phyloP scores from a whole-genome alignment of 2,329 filamentous ascomycete species.

The Penicillium sp. region DNA sequence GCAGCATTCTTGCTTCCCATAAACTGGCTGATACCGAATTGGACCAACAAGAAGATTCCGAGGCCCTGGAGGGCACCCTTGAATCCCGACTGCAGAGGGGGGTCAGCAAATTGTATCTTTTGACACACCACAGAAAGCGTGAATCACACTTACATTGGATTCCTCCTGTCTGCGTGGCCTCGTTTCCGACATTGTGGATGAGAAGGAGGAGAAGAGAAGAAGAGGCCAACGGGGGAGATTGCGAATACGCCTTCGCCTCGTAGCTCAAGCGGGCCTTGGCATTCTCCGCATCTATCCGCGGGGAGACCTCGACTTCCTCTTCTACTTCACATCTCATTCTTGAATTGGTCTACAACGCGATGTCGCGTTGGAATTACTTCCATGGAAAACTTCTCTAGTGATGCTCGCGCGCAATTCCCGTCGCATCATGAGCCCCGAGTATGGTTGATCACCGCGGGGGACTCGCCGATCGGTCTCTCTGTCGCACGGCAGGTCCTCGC shows the following conservation, averaged over 20 bases:
- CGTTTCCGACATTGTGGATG: conserved; percentile 40
- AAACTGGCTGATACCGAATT: conserved; percentile 59
- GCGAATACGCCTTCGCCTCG: conserved; percentile 5
- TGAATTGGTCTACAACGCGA: conserved; percentile 29
- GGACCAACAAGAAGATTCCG: conserved; percentile 60
- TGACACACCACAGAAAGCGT: background rate
- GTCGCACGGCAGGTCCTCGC: conserved; percentile 77
- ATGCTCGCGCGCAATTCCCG: conserved; percentile 54
- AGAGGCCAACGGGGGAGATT: conserved; percentile 11
- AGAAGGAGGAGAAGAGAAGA: conserved; percentile 13
- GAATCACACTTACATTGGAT: conserved; percentile 28
- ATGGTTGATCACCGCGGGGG: conserved; percentile 87
- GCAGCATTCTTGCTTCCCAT: conserved; percentile 44
- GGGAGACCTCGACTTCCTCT: background rate
- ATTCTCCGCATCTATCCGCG: conserved; percentile 14
- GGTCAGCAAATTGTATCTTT: conserved; percentile 21
- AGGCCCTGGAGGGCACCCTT: conserved; percentile 55
- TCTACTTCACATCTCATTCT: background rate
- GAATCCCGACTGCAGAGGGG: conserved; percentile 39
- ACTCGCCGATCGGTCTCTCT: conserved; percentile 81
- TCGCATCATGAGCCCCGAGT: conserved; percentile 71
- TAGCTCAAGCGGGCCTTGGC: conserved; percentile 7
- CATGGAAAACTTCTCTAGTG: conserved; percentile 40
- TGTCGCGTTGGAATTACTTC: conserved; percentile 21
- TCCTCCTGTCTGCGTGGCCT: conserved; percentile 40